These are phyloP conservation scores for Chrysophaeum taylorii DNA, from an alignment of 352 stramenopile genomes.

Conservation along the genomic window DNA sequence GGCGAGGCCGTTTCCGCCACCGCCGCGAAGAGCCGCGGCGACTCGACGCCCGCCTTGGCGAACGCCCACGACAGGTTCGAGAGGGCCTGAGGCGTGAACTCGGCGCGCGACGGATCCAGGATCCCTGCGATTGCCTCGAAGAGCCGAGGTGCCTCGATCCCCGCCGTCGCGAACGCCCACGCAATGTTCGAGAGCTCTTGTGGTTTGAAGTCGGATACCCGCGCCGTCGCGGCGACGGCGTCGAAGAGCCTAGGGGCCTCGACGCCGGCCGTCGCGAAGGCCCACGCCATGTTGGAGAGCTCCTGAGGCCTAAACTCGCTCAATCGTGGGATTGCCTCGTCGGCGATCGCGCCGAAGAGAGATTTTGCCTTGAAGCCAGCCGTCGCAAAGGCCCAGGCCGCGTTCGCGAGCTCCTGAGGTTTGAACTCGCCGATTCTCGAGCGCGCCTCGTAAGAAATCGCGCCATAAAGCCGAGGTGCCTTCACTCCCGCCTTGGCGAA, in stretches of 20 bases:
- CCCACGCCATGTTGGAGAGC: slow-evolving; percentile 43
- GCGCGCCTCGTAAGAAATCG: neutral
- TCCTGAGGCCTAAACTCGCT: slow-evolving; percentile 42
- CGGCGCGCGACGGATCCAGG: neutral
- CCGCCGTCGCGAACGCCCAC: slow-evolving; percentile 40
- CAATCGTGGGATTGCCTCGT: neutral
- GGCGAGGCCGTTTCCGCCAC: neutral
- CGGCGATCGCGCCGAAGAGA: slow-evolving; percentile 35
- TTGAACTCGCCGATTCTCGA: slow-evolving; percentile 28
- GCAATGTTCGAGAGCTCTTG: slow-evolving; percentile 47
- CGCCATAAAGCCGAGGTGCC: no score
- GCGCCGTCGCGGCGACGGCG: slow-evolving; percentile 31
- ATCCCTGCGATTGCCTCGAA: slow-evolving; percentile 33
- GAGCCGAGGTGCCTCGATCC: slow-evolving; percentile 29
- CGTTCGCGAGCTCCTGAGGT: slow-evolving; percentile 44
- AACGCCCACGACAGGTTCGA: neutral
- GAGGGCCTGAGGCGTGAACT: neutral
- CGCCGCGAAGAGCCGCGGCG: neutral
- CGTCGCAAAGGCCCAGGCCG: slow-evolving; percentile 43
- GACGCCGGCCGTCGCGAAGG: slow-evolving; percentile 36
- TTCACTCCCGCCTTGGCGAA: no score
- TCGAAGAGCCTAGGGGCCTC: slow-evolving; percentile 36
- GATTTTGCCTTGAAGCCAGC: slow-evolving; percentile 24
- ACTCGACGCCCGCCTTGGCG: neutral
- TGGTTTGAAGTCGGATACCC: slow-evolving; percentile 43